phyloP scores from a whole-genome alignment of 495 filamentous ascomycete species.

The Lasiosphaeriaceae sp. region DNA sequence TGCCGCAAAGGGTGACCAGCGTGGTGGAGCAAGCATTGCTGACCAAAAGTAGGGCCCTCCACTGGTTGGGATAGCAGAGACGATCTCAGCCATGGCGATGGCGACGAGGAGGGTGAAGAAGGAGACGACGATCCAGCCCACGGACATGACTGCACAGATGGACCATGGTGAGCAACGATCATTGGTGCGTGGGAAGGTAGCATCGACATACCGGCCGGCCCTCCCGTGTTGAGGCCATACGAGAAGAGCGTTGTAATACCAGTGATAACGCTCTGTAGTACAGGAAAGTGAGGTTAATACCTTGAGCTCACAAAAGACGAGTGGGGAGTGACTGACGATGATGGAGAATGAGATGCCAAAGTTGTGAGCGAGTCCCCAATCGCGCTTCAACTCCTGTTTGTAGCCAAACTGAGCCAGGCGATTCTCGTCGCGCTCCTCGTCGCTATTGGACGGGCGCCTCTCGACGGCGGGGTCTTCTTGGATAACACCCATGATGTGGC shows the following conservation, averaged over 20 bases:
- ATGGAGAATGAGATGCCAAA: conserved; percentile 66
- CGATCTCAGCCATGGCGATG: conserved; percentile 65
- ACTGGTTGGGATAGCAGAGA: conserved; percentile 59
- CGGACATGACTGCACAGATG: conserved; percentile 35
- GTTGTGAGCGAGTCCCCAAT: conserved; percentile 60
- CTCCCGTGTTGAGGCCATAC: conserved; percentile 55
- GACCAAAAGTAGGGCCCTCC: conserved; percentile 68
- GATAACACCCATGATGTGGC: conserved; percentile 1
- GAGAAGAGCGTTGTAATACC: conserved; percentile 56
- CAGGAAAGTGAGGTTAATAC: background rate
- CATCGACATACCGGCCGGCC: conserved; percentile 49
- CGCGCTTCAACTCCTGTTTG: conserved; percentile 58
- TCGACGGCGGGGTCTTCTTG: conserved; percentile 24
- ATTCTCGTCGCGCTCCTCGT: conserved; percentile 45
- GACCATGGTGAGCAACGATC: background rate
- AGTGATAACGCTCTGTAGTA: conserved; percentile 55
- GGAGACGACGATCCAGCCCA: conserved; percentile 33
- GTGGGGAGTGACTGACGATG: conserved; percentile 43
- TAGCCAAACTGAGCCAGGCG: conserved; percentile 57
- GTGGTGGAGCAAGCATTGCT: conserved; percentile 54
- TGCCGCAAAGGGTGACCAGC: conserved; percentile 54
- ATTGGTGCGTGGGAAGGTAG: too few relatives aligned
- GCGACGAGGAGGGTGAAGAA: conserved; percentile 38
- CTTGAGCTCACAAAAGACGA: background rate
- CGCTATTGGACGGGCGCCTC: conserved; percentile 22